Evolutionary conservation across 2,329 filamentous ascomycete genomes (phyloP).

Genomic region (Neophaeococcomyces mojaviensis): DNA sequence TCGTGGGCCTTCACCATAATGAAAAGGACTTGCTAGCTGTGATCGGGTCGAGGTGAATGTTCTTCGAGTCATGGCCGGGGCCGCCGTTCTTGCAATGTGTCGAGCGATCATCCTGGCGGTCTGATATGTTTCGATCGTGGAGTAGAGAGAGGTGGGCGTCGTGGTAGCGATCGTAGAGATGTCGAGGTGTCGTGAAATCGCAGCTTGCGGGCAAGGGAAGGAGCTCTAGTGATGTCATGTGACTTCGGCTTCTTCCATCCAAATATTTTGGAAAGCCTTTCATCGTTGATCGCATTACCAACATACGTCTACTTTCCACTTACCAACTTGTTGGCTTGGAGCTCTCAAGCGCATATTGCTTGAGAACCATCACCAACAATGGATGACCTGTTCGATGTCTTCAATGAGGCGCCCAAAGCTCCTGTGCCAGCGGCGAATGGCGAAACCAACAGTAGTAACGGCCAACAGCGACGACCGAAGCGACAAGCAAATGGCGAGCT

Average conservation of each 20-base stretch:
- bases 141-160: background rate
- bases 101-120: constrained; percentile 66
- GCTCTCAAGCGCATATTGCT: no score
- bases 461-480: constrained; percentile 65
- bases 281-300: no score
- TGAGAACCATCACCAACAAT: constrained; percentile 35
- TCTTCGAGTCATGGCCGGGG: constrained; percentile 70
- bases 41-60: constrained; percentile 83
- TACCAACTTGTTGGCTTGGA: no score
- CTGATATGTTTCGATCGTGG: constrained; percentile 20
- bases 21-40: constrained; percentile 83
- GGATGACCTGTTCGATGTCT: constrained; percentile 78
- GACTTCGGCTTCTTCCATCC: background rate
- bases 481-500: constrained; percentile 74
- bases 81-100: constrained; percentile 58
- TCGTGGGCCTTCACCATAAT: constrained; percentile 94
- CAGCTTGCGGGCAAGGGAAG: constrained; percentile 6
- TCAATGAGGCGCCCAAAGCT: constrained; percentile 59
- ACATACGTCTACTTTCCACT: no score
- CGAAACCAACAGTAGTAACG: constrained; percentile 30
- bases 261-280: no score
- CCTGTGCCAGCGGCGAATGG: constrained; percentile 24
- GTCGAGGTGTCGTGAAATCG: no score
- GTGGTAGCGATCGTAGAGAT: no score
- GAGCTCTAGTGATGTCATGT: no score